Conservation (phyloP, 2,329 filamentous ascomycete genomes). For the Claviceps sp. region DNA sequence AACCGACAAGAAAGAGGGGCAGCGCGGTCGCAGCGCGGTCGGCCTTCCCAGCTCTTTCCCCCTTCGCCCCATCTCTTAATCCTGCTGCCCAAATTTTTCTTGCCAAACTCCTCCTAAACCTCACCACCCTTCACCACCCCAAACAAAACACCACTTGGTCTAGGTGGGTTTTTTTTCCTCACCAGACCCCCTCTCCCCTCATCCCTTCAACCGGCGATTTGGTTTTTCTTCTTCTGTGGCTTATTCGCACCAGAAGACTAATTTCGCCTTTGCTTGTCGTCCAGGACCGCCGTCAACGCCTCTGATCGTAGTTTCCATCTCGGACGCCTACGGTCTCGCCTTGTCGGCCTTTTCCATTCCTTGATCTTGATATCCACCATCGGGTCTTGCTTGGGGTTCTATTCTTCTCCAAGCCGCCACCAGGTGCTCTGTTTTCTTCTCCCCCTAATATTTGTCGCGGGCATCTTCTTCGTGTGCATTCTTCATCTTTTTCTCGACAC, state of each 20-base stretch:
- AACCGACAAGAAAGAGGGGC: background rate
- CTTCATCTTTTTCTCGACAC: constrained; percentile 3
- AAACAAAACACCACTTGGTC: constrained; percentile 18
- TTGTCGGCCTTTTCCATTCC: constrained; percentile 16
- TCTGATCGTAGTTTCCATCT: constrained; percentile 19
- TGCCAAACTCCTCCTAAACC: constrained; percentile 21
- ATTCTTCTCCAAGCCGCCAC: constrained; percentile 12
- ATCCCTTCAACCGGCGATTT: constrained; percentile 17
- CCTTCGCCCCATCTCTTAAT: constrained; percentile 19
- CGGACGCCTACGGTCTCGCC: constrained; percentile 16
- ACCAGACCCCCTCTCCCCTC: constrained; percentile 16
- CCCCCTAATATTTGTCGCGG: constrained; percentile 3
- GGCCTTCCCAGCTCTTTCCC: constrained; percentile 13
- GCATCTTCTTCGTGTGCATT: constrained; percentile 4
- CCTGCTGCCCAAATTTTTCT: constrained; percentile 25
- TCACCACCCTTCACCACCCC: constrained; percentile 24
- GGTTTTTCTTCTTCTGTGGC: constrained; percentile 17
- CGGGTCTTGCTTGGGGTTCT: background rate
- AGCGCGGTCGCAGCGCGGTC: no score
- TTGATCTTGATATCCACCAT: constrained; percentile 9
- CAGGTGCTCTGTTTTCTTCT: constrained; percentile 4
- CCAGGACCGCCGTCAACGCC: constrained; percentile 15
- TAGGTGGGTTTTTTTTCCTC: constrained; percentile 20
- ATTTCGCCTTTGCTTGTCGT: constrained; percentile 14
- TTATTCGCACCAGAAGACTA: constrained; percentile 17